Percentiles rank a stretch among this genome's conserved stretches.
These are phyloP conservation scores for Neurospora sp. DNA, from an alignment of 495 filamentous ascomycete genomes.

Conservation along the genomic window DNA sequence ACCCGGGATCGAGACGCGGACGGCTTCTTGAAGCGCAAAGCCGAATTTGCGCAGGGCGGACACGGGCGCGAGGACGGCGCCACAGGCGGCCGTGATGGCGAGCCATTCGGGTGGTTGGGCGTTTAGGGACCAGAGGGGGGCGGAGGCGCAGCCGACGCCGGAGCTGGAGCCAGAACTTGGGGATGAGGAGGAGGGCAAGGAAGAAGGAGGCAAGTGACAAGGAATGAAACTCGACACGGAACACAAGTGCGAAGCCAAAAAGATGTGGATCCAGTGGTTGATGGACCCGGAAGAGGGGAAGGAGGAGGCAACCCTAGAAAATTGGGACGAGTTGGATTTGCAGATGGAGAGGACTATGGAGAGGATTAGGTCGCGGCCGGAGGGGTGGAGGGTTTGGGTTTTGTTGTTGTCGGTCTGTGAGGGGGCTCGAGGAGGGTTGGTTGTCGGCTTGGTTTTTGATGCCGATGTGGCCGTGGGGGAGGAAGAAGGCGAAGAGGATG, in stretches of 20 bases:
- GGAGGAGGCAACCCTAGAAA: conserved; percentile 41
- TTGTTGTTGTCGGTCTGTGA: not conserved
- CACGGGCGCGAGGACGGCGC: conserved; percentile 44
- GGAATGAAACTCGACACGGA: conserved; percentile 48
- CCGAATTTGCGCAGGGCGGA: conserved; percentile 51
- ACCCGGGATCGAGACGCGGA: too few relatives aligned
- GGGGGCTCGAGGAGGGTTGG: not conserved
- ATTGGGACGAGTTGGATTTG: conserved; percentile 27
- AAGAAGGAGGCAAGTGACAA: conserved; percentile 26
- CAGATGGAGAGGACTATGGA: conserved; percentile 46
- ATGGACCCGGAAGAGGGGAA: conserved; percentile 52
- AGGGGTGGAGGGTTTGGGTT: conserved; percentile 28
- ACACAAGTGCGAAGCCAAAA: conserved; percentile 40
- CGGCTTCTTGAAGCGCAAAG: conserved; percentile 49
- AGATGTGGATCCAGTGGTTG: conserved; percentile 51
- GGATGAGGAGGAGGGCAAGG: not conserved
- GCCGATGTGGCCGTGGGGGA: not conserved
- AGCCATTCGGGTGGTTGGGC: conserved; percentile 46
- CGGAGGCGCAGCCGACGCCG: too few relatives aligned
- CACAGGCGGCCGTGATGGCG: conserved; percentile 42
- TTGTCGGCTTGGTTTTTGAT: not conserved
- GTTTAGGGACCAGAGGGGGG: conserved; percentile 32
- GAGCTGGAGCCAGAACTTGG: not conserved
- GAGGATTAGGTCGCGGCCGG: conserved; percentile 46
- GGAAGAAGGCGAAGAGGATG: not conserved